These are phyloP conservation scores for Fragaria iinumae DNA, from an alignment of 306 rosid species.

Conservation along the genomic window DNA sequence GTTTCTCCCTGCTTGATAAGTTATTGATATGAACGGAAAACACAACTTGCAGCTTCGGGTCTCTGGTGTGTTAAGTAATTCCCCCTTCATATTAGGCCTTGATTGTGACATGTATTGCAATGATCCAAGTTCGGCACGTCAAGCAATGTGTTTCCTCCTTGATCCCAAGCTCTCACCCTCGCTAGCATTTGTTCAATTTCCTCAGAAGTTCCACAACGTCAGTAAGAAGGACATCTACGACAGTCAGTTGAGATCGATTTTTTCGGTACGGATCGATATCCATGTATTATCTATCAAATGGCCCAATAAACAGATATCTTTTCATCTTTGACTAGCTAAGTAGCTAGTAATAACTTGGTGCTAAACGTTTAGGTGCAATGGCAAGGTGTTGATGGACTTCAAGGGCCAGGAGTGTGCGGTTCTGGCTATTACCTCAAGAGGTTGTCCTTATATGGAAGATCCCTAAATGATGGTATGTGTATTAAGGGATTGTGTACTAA, in stretches of 20 bases:
- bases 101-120: slow-evolving; percentile 86
- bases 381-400: slow-evolving; percentile 58
- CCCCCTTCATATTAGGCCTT: slow-evolving; percentile 55
- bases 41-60: slow-evolving; percentile 48
- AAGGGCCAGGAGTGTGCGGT: slow-evolving; percentile 59
- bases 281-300: slow-evolving; percentile 10
- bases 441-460: slow-evolving; percentile 40
- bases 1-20: not conserved
- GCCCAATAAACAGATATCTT: not conserved
- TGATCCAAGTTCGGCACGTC: slow-evolving; percentile 61
- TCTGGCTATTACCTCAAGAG: slow-evolving; percentile 58
- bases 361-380: slow-evolving; percentile 32
- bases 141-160: slow-evolving; percentile 75
- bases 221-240: slow-evolving; percentile 60
- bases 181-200: slow-evolving; percentile 67
- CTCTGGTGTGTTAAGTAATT: slow-evolving; percentile 64
- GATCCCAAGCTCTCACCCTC: slow-evolving; percentile 54
- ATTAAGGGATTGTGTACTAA: too few relatives aligned
- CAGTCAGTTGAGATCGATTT: slow-evolving; percentile 43
- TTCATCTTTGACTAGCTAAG: not conserved
- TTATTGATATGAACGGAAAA: not conserved
- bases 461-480: not conserved
- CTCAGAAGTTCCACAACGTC: slow-evolving; percentile 52
- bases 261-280: slow-evolving; percentile 29
- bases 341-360: not conserved